These are phyloP conservation scores for Pestalotiopsis fici DNA, from an alignment of 2,329 filamentous ascomycete genomes.

Conservation along the genomic window DNA sequence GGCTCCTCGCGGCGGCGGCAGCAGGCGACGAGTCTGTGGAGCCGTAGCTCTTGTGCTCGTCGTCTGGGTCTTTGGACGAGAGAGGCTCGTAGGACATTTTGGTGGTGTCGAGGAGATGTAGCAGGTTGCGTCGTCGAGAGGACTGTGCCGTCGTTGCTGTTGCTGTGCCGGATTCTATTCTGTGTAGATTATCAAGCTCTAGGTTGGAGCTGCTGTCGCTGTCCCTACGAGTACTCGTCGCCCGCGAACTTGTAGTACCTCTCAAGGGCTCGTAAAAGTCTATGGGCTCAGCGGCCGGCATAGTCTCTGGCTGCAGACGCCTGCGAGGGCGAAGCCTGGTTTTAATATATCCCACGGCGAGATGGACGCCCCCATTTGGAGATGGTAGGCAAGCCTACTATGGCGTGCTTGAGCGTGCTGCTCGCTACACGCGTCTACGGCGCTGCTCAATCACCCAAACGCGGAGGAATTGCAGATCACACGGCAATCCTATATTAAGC, in stretches of 20 bases:
- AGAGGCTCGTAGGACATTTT: constrained; percentile 7
- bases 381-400: background rate
- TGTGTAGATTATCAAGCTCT: background rate
- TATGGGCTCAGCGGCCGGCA: background rate
- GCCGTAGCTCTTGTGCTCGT: constrained; percentile 10
- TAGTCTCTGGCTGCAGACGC: background rate
- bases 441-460: background rate
- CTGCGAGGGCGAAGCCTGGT: background rate
- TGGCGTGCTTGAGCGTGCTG: constrained; percentile 4
- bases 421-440: background rate
- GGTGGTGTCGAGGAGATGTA: background rate
- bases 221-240: background rate
- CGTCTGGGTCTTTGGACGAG: constrained; percentile 4
- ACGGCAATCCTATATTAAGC: background rate
- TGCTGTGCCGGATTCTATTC: too few relatives aligned
- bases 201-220: background rate
- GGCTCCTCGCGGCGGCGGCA: background rate
- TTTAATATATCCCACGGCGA: background rate
- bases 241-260: background rate
- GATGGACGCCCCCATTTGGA: background rate
- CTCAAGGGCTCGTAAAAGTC: background rate
- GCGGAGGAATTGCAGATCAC: background rate
- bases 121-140: background rate
- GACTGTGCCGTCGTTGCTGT: too few relatives aligned
- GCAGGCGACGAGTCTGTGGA: background rate